These are phyloP conservation scores for Lentinula aciculospora DNA, from an alignment of 768 basidiomycete genomes.

Conservation along the genomic window DNA sequence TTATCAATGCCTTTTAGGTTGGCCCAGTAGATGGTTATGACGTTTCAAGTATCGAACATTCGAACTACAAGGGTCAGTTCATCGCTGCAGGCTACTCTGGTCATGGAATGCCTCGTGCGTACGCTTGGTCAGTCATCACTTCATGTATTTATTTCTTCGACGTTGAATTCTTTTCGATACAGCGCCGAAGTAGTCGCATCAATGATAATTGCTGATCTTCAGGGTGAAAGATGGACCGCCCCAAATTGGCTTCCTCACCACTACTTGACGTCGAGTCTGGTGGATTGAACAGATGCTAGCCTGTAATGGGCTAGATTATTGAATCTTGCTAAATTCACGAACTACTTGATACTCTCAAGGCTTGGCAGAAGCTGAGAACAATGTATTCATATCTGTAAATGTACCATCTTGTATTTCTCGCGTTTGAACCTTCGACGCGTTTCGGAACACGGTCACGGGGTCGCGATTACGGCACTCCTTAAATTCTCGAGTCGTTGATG, in stretches of 20 bases:
- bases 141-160: background rate
- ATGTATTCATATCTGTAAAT: background rate
- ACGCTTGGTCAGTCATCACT: slow-evolving; percentile 47
- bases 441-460: background rate
- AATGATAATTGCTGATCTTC: slow-evolving; percentile 50
- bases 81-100: slow-evolving; percentile 71
- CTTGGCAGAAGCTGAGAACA: no score
- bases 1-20: slow-evolving; percentile 35
- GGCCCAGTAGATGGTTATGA: slow-evolving; percentile 45
- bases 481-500: background rate
- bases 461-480: background rate
- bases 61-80: slow-evolving; percentile 51
- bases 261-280: slow-evolving; percentile 29
- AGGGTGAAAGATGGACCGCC: slow-evolving; percentile 35
- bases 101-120: slow-evolving; percentile 78
- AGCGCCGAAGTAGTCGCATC: slow-evolving; percentile 60
- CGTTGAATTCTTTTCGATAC: background rate
- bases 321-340: no score
- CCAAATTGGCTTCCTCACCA: slow-evolving; percentile 63
- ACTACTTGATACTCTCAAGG: no score
- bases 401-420: background rate
- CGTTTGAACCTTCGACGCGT: background rate
- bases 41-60: slow-evolving; percentile 14
- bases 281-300: background rate
- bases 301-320: background rate